Evolutionary conservation across 768 basidiomycete genomes (phyloP).

Genomic region (Coprinopsis sp.): DNA sequence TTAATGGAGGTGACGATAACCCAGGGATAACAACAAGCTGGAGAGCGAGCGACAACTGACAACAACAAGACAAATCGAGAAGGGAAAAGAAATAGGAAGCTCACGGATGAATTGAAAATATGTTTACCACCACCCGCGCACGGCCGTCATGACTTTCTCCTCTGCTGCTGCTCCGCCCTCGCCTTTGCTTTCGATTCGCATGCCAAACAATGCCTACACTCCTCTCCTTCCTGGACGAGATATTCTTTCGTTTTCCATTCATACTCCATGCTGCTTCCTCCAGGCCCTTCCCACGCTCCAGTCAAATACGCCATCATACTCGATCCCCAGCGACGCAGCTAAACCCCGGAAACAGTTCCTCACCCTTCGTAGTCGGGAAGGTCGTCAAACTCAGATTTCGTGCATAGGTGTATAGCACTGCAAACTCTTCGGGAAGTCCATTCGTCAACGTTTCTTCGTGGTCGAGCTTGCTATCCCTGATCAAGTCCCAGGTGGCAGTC

Average conservation of each 20-base stretch:
- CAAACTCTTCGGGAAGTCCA: constrained; percentile 77
- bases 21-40: too few species aligned
- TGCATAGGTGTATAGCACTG: constrained; percentile 75
- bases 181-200: constrained; percentile 19
- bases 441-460: constrained; percentile 65
- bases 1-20: too few species aligned
- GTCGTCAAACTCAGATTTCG: constrained; percentile 82
- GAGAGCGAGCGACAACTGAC: too few species aligned
- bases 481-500: constrained; percentile 70
- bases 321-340: constrained; percentile 48
- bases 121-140: too few species aligned
- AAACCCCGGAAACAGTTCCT: constrained; percentile 65
- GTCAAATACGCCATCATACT: constrained; percentile 48
- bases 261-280: constrained; percentile 10
- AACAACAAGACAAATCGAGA: too few species aligned
- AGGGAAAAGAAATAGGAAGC: too few species aligned
- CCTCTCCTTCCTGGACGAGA: constrained; percentile 4
- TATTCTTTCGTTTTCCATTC: constrained; percentile 11
- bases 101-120: too few species aligned
- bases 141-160: neutral
- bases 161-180: neutral
- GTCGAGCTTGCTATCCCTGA: constrained; percentile 67
- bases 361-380: constrained; percentile 84
- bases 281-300: constrained; percentile 31
- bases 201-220: constrained; percentile 24